phyloP scores from a whole-genome alignment of 1,139 yeast species.

The Protomyces macrosporus region DNA sequence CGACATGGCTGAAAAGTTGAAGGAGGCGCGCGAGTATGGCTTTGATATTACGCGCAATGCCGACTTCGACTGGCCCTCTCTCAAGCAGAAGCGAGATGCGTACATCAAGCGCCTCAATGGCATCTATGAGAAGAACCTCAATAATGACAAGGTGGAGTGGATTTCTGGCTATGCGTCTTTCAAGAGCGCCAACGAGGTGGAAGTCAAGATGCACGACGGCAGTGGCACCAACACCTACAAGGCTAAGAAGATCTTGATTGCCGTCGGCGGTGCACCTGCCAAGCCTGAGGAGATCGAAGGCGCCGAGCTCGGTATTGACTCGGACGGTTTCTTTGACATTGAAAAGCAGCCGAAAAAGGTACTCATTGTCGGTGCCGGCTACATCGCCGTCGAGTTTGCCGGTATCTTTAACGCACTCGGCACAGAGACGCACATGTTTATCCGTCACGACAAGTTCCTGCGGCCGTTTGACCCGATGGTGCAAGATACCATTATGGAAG shows the following conservation, averaged over 20 bases:
- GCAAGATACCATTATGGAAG: slow-evolving; percentile 70
- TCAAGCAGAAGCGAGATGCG: slow-evolving; percentile 87
- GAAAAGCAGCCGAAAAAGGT: slow-evolving; percentile 81
- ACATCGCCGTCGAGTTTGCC: slow-evolving; percentile 90
- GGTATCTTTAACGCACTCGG: slow-evolving; percentile 90
- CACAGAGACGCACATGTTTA: slow-evolving; percentile 76
- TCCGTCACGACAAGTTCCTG: slow-evolving; percentile 85
- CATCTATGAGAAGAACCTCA: slow-evolving; percentile 80
- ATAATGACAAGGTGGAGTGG: slow-evolving; percentile 81
- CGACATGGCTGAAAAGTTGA: slow-evolving; percentile 70
- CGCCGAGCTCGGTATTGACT: slow-evolving; percentile 73
- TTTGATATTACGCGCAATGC: slow-evolving; percentile 51
- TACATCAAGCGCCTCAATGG: slow-evolving; percentile 83
- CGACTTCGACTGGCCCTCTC: slow-evolving; percentile 69
- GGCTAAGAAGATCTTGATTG: slow-evolving; percentile 78
- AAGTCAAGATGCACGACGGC: slow-evolving; percentile 57
- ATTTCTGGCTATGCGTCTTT: slow-evolving; percentile 86
- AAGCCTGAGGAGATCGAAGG: slow-evolving; percentile 70
- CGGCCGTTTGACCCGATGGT: slow-evolving; percentile 81
- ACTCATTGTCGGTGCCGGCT: slow-evolving; percentile 96
- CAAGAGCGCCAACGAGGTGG: slow-evolving; percentile 53
- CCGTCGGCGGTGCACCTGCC: slow-evolving; percentile 87
- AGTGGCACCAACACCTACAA: slow-evolving; percentile 52
- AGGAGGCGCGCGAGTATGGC: slow-evolving; percentile 77
- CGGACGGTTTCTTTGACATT: slow-evolving; percentile 86